A percentile compares a stretch with the other conserved stretches of the same genome.
These are phyloP conservation scores for Actinomucor elegans DNA, from an alignment of 371 early-diverging fungal species.

Conservation along the genomic window DNA sequence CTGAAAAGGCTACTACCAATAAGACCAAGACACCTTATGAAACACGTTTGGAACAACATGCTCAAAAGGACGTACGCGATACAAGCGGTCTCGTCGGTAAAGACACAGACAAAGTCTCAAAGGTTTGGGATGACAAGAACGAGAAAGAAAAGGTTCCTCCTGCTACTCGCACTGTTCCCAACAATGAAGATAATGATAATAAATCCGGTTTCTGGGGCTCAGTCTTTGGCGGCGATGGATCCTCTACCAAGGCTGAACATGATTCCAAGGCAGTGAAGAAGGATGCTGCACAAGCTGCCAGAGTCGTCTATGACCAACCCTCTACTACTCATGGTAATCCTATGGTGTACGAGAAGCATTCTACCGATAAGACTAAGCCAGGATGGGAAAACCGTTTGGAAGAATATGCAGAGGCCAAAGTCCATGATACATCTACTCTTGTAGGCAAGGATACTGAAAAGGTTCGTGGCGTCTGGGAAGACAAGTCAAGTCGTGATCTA, in stretches of 20 bases:
- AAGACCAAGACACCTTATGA: constrained; percentile 18
- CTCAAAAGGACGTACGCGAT: constrained; percentile 9
- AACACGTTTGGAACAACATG: constrained; percentile 4
- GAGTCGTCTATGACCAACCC: background rate
- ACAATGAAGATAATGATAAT: background rate
- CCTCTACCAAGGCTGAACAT: background rate
- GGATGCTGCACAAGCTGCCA: background rate
- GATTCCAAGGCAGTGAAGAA: too few relatives aligned
- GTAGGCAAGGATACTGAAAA: constrained; percentile 24
- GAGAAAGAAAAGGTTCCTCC: background rate
- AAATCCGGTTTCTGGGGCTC: constrained; percentile 2
- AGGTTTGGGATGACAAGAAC: constrained; percentile 15
- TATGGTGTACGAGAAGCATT: constrained; percentile 19
- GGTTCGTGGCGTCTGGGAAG: constrained; percentile 17
- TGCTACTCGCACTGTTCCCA: background rate
- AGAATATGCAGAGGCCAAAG: constrained; percentile 10
- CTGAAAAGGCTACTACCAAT: constrained; percentile 12
- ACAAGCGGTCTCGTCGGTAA: constrained; percentile 10
- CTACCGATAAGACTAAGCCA: constrained; percentile 7
- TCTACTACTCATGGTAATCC: constrained; percentile 8
- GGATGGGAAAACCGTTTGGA: constrained; percentile 8
- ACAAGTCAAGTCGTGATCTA: background rate
- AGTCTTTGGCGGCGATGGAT: background rate
- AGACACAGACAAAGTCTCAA: constrained; percentile 18
- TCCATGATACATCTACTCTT: constrained; percentile 14